These are phyloP conservation scores for Metarhizium guizhouense DNA, from an alignment of 2,329 filamentous ascomycete species.

Conservation along the genomic window DNA sequence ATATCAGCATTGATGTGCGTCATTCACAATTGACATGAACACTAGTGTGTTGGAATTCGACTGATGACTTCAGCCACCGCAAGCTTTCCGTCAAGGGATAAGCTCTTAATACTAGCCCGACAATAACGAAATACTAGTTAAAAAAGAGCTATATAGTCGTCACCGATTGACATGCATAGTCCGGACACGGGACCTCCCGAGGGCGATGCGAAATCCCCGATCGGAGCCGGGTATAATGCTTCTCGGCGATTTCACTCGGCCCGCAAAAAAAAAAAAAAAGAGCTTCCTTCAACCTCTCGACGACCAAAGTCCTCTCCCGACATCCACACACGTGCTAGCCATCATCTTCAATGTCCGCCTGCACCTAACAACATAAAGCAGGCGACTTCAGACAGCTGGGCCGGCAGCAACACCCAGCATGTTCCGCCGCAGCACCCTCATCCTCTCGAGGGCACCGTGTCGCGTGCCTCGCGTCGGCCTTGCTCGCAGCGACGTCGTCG, in stretches of 20 bases:
- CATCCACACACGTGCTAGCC: not conserved
- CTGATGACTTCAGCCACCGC: no score
- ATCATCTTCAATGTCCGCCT: not conserved
- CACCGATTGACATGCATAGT: no score
- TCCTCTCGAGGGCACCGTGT: slow-evolving; percentile 10
- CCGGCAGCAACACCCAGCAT: slow-evolving; percentile 12
- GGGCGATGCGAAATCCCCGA: not conserved
- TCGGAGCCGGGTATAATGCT: not conserved
- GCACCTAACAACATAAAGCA: not conserved
- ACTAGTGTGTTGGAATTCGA: no score
- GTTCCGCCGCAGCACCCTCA: slow-evolving; percentile 19
- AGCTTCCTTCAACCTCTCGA: not conserved
- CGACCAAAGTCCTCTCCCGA: not conserved
- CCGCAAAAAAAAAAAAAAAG: not conserved
- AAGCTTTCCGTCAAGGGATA: no score
- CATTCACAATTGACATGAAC: no score
- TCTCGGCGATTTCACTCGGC: not conserved
- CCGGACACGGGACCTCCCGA: not conserved
- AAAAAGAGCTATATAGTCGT: no score
- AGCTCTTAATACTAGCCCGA: no score
- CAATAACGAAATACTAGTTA: no score
- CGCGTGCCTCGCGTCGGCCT: slow-evolving; percentile 9
- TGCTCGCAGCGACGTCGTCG: slow-evolving; percentile 6
- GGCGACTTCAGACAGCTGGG: not conserved
- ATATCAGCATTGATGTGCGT: no score